phyloP scores from a whole-genome alignment of 306 rosid genomes.

The Bauhinia variegata region DNA sequence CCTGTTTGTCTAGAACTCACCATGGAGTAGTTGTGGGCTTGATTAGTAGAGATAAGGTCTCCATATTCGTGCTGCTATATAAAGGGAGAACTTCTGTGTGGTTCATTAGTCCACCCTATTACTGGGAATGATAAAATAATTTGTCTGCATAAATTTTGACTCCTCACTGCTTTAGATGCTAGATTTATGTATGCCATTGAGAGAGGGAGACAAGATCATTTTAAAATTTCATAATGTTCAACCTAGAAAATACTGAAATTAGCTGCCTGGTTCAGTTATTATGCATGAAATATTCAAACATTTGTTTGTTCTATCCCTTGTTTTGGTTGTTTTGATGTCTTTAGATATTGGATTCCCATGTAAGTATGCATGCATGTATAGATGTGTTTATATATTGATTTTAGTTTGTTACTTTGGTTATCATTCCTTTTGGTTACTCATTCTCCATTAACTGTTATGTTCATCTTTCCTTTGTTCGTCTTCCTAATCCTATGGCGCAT shows the following conservation, averaged over 20 bases:
- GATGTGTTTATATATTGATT: background rate
- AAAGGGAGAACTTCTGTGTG: background rate
- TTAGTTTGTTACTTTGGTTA: no score
- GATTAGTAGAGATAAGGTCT: background rate
- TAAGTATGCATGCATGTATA: background rate
- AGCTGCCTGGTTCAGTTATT: background rate
- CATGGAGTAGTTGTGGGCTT: no score
- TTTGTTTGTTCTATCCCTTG: background rate
- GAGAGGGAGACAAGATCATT: background rate
- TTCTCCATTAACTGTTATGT: conserved; percentile 7
- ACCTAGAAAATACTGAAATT: background rate
- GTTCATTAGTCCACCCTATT: background rate
- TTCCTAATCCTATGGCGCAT: conserved; percentile 23
- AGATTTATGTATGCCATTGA: background rate
- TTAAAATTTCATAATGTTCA: background rate
- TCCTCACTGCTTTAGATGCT: background rate
- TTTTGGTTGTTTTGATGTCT: background rate
- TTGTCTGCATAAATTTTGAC: background rate
- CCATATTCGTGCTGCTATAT: background rate
- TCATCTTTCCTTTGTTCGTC: conserved; percentile 18
- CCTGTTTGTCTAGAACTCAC: no score
- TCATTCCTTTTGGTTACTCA: conserved; percentile 11
- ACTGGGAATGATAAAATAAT: background rate
- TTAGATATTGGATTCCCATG: conserved; percentile 1
- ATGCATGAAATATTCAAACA: background rate